Conservation (phyloP, 305 asterid genomes). For the Stenogyne calaminthoides region DNA sequence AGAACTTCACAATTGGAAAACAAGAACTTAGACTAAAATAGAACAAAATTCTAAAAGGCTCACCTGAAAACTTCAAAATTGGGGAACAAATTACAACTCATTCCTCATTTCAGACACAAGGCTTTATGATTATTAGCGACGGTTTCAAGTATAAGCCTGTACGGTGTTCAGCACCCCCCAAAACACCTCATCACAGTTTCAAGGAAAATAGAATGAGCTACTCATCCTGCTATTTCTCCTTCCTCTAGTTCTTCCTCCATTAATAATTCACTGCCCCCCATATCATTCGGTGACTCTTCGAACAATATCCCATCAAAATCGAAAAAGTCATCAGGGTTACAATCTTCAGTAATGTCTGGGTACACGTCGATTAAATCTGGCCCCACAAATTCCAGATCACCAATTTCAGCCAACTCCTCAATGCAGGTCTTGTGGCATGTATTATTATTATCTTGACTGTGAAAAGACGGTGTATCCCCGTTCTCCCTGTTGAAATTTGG, state of each 20-base stretch:
- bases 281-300: constrained; percentile 17
- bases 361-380: constrained; percentile 37
- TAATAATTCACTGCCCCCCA: constrained; percentile 24
- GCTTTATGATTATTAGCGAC: too few species aligned
- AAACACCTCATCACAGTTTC: too few species aligned
- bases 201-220: neutral
- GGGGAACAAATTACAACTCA: neutral
- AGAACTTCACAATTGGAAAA: neutral
- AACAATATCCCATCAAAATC: constrained; percentile 42
- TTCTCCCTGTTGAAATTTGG: constrained; percentile 14
- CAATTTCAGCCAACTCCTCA: constrained; percentile 42
- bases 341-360: constrained; percentile 36
- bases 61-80: neutral
- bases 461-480: constrained; percentile 16
- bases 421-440: constrained; percentile 23
- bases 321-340: constrained; percentile 39
- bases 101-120: neutral
- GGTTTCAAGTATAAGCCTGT: too few species aligned
- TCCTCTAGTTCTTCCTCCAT: constrained; percentile 76
- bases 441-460: constrained; percentile 7
- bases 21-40: neutral
- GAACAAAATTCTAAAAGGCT: neutral
- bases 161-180: too few species aligned
- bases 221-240: constrained; percentile 62
- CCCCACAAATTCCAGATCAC: constrained; percentile 49